Base-by-base conservation (phyloP, 2,329 filamentous ascomycete genomes). In the Colletotrichum euphorbiae region DNA sequence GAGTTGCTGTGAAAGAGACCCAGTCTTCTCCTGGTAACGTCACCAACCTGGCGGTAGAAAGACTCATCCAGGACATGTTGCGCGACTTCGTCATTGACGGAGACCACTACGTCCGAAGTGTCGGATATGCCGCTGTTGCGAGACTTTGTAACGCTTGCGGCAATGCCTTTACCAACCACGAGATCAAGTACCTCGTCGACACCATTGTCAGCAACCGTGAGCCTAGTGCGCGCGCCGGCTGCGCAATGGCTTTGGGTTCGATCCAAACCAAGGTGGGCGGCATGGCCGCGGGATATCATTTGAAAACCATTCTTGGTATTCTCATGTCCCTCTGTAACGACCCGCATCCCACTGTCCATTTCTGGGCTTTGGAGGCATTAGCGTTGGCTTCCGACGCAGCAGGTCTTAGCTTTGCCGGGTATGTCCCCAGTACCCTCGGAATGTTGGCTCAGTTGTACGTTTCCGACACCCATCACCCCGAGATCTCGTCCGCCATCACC, bases 321-420 rank as follows among this genome's bases (percentile, higher is more conserved):
- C 83, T 99, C n/a, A 97, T 98, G 92, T 98, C 96, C 7, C 85
- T 99, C 9, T 95, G 94, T 77, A 97, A 94, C 73, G 96, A 99
- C 75, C 93, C 95, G 19, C 96, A 99, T 77, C 94, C 96, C 0
- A 90, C 93, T 0, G 96, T 99, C 8, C 96, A 99, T 78, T 97
- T 95, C 76, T 98, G 94, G 94, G 95, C 97, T 3, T 83, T 99
- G 50, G 94, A 98, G 76, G 95, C 93, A 9, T 80, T 99, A 33
- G 91, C 93, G 2, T 85, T 92, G 59, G 94, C 97, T 12, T 92
- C 95, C 3, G 95, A 98, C 74, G 96, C 95, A 11, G 94, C 96
- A 2, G 96, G 96, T 0, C 83, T 99, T 65, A 95, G 93, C 28
- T 99, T 98, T 78, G 94, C 94, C 0, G 89, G 90, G 40, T 98